These are phyloP conservation scores for Apiotrichum gamsii DNA, from an alignment of 1,284 basidiomycete genomes.

Conservation along the genomic window DNA sequence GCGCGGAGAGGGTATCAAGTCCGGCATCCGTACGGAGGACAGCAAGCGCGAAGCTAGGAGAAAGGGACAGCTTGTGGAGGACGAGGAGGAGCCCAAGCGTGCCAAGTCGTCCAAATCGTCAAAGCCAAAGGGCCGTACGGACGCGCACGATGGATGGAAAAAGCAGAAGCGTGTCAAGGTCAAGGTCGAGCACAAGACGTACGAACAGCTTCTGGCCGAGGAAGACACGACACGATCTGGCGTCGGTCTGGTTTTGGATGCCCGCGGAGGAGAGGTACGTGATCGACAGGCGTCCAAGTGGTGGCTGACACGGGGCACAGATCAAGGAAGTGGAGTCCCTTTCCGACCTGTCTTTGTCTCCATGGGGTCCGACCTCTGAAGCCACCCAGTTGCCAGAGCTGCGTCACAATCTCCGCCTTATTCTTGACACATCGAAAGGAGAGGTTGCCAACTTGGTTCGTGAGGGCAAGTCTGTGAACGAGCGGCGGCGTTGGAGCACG, in stretches of 20 bases:
- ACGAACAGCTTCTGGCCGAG: slow-evolving; percentile 86
- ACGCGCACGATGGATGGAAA: slow-evolving; percentile 37
- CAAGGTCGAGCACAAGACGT: slow-evolving; percentile 85
- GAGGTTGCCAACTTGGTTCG: slow-evolving; percentile 80
- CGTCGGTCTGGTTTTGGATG: slow-evolving; percentile 82
- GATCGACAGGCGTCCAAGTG: not conserved
- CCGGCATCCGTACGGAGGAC: slow-evolving; percentile 82
- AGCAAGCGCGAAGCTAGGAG: slow-evolving; percentile 68
- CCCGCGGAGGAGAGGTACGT: slow-evolving; percentile 80
- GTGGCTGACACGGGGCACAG: slow-evolving; percentile 46
- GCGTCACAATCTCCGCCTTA: slow-evolving; percentile 84
- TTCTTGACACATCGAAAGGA: slow-evolving; percentile 70
- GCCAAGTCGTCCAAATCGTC: slow-evolving; percentile 7
- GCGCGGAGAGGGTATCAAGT: slow-evolving; percentile 72
- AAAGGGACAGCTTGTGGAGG: slow-evolving; percentile 53
- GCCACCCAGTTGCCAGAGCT: slow-evolving; percentile 86
- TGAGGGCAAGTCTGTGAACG: slow-evolving; percentile 77
- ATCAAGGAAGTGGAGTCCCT: slow-evolving; percentile 74
- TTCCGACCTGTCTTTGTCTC: slow-evolving; percentile 66
- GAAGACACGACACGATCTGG: slow-evolving; percentile 49
- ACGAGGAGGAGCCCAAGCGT: slow-evolving; percentile 50
- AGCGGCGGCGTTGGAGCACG: slow-evolving; percentile 64
- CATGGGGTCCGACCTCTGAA: slow-evolving; percentile 79
- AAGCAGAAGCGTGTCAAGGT: slow-evolving; percentile 75
- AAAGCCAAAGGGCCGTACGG: not conserved